A percentile compares a stretch with the other conserved stretches of the same genome.
Evolutionary conservation across 768 basidiomycete species (phyloP).

Genomic region (Leucocoprinus sp.): DNA sequence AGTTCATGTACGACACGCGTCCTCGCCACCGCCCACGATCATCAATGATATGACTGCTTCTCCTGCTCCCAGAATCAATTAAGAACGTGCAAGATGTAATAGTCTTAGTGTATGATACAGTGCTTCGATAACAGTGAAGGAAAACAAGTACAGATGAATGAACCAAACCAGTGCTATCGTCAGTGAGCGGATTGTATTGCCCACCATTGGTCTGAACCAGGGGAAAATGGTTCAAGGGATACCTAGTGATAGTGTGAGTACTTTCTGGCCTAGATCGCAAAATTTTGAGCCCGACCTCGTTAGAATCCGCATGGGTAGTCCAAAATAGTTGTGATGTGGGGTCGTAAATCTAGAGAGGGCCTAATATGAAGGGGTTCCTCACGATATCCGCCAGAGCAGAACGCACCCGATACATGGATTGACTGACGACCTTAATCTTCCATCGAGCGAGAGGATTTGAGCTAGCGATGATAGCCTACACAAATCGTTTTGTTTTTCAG

Average conservation of each 20-base stretch:
- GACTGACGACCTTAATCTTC: slow-evolving; percentile 9
- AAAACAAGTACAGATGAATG: neutral
- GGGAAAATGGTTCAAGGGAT: slow-evolving; percentile 4
- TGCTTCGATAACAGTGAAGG: no score
- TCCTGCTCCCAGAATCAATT: no score
- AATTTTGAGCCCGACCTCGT: slow-evolving; percentile 7
- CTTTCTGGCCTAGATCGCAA: no score
- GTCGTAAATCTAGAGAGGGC: slow-evolving; percentile 5
- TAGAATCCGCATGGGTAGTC: slow-evolving; percentile 1
- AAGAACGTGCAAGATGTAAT: no score
- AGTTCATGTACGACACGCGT: no score
- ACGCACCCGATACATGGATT: slow-evolving; percentile 4
- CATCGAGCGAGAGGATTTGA: slow-evolving; percentile 4
- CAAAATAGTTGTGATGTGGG: slow-evolving; percentile 5
- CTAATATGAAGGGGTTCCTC: neutral
- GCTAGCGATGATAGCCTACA: slow-evolving; percentile 1
- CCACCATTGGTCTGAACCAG: slow-evolving; percentile 10
- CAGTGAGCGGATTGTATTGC: slow-evolving; percentile 3
- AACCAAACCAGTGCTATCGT: neutral
- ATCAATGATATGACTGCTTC: no score
- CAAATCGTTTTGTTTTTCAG: no score
- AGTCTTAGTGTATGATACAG: no score
- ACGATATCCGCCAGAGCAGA: neutral
- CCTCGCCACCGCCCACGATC: no score
- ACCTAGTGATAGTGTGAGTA: neutral